Base-by-base conservation (phyloP, 2,329 filamentous ascomycete species). In the Exserohilum turcica region DNA sequence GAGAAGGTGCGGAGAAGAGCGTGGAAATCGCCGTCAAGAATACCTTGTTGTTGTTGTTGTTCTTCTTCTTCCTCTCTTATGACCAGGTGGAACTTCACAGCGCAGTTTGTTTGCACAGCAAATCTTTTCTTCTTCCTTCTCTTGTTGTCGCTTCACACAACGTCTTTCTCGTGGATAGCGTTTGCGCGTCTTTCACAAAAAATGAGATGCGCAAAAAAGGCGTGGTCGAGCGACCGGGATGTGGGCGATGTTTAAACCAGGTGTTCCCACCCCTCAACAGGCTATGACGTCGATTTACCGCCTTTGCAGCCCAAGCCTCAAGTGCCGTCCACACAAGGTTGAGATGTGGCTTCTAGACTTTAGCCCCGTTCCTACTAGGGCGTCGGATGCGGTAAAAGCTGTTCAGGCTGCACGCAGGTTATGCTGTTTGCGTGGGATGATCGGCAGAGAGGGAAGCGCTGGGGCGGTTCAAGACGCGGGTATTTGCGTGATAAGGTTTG, bases 201-300 rank as follows among this genome's bases (percentile, higher is more conserved):
- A 35, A 15, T 2, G 15, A 35, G 21, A 35, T n/a, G 13, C 2
- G 40, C 15, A 12, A 33, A 43, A 43, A 16, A n/a, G 16, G 29
- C 7, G 18, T 28, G 29, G n/a, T 24, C 28, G 29, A 10, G 27
- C 27, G 27, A 43, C 28, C 16, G 10, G 29, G 13, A 16, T 21
- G 40, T n/a, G 40, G 16, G 40, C 3, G 29, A 29, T 16, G 42
- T 43, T 33, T 43, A 43, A 43, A 43, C 52, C 47, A 43, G 45
- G 43, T 28, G 42, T n/a, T 12, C 29, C 29, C 29, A 8, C 24
- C 24, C 15, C 21, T 24, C 21, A 24, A 24, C 24, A 28, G 42
- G 29, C 24, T 37, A 53, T 53, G 50, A 53, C 50, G 50, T 53
- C 38, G 50, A 15, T 53, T 5, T 24, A 24, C 21, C 21, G 21